Evolutionary conservation across 148 eudicot species (phyloP), one percentile per base, ranked within the genome.

Genomic region (Selenicereus undatus): DNA sequence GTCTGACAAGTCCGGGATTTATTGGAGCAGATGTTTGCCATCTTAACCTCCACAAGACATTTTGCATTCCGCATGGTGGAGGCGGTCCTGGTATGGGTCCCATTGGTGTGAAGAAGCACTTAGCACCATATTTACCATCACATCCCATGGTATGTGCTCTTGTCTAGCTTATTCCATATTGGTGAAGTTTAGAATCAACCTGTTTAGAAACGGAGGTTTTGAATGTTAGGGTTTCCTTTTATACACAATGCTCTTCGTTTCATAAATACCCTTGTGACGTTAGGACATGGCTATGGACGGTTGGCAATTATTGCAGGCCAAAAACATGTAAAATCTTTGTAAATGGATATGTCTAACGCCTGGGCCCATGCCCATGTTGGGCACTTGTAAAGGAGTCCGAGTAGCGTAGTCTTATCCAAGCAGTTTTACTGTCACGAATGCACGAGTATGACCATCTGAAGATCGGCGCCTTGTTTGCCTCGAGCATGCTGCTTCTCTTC

Each of bases 11-110:
- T 82, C 99, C 99, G 0, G 98, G 98, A 70, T 93, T 82, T 81
- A 93, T 96, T 58, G 99, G 99, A 74, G 99, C 99, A 22, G 99
- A 96, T 90, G 99, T 96, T 83, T 96, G 99, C 84, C 99, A 96
- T 90, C 98, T 96, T 73, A 96, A 96, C 89, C 90, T 96, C 82
- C 99, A 96, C 87, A 96, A 96, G 89, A 96, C 99, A 74, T 96
- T 96, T 83, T 96, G 99, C 87, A 96, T 96, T 82, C 99, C 99
- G 2, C 99, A 96, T 69, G 99, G 99, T 60, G 98, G 99, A 82
- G 99, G 99, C 66, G 99, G 99, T 70, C 98, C 99, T 60, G 99
- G 99, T 76, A 96, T 96, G 99, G 99, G 99, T 32, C 98, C 99
- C 52, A 96, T 96, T 87, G 99, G 98, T 73, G 99, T 96, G 83